A percentile compares a stretch with the other conserved stretches of the same genome.
phyloP scores from a whole-genome alignment of 73 alveolate species.

The Symbiodinium natans region DNA sequence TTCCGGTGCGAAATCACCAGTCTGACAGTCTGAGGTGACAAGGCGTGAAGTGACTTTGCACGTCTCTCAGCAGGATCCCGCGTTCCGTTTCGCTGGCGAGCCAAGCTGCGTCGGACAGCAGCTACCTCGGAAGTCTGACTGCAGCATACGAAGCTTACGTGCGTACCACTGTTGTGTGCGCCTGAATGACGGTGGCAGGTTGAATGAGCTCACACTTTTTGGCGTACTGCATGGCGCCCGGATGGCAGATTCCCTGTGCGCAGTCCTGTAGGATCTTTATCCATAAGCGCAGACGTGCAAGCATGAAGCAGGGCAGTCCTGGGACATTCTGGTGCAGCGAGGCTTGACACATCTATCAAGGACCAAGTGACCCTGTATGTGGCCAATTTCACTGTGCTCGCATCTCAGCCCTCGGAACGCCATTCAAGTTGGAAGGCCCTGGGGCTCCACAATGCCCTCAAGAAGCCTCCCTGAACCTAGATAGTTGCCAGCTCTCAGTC shows the following conservation, averaged over 20 bases:
- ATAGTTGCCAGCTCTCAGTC: no score
- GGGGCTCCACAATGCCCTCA: no score
- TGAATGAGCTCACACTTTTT: constrained; percentile 41
- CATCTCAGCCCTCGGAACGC: not conserved
- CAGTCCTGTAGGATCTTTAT: no score
- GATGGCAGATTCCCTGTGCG: not conserved
- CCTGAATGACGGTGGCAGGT: not conserved
- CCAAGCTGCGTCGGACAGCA: constrained; percentile 33
- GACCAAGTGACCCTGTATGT: constrained; percentile 57
- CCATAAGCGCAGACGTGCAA: no score
- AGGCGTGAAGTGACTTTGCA: no score
- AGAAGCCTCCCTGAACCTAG: no score
- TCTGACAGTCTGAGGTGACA: no score
- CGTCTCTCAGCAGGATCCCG: constrained; percentile 12
- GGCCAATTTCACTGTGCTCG: constrained; percentile 59
- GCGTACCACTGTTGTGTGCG: no score
- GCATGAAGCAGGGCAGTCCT: no score
- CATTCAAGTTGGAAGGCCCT: no score
- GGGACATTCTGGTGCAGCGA: not conserved
- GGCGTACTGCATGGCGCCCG: constrained; percentile 19
- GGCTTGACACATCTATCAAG: constrained; percentile 58
- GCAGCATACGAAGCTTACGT: no score
- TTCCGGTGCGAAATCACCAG: no score
- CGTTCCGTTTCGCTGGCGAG: constrained; percentile 37
- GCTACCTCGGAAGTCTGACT: not conserved